A percentile compares a stretch with the other conserved stretches of the same genome.
These are phyloP conservation scores for Solanum hybrid DNA, from an alignment of 305 asterid species.

Conservation along the genomic window DNA sequence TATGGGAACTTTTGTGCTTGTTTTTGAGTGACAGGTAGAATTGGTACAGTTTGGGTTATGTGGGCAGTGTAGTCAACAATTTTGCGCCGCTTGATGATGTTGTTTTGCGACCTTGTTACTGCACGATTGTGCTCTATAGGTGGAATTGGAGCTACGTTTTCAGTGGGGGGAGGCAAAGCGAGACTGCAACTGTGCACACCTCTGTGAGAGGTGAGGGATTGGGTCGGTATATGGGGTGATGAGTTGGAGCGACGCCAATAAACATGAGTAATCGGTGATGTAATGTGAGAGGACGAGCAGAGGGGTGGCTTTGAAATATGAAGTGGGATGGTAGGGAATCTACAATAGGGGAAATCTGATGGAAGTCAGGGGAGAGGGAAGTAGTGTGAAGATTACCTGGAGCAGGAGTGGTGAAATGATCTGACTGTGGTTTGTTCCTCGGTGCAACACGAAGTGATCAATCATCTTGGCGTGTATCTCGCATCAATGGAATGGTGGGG, in stretches of 20 bases:
- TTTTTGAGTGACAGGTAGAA: neutral
- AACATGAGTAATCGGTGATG: too few species aligned
- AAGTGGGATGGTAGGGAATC: neutral
- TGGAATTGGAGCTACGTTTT: neutral
- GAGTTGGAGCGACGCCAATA: neutral
- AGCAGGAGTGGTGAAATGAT: neutral
- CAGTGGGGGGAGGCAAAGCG: too few species aligned
- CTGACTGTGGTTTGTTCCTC: neutral
- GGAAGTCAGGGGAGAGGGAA: neutral
- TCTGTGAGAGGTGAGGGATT: too few species aligned
- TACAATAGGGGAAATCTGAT: neutral
- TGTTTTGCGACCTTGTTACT: neutral
- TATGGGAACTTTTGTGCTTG: neutral
- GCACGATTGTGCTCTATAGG: neutral
- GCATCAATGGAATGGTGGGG: neutral
- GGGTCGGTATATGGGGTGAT: too few species aligned
- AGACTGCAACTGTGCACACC: too few species aligned
- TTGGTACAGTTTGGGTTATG: neutral
- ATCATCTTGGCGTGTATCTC: neutral
- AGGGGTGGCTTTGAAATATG: neutral
- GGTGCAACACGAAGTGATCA: neutral
- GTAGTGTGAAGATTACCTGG: neutral
- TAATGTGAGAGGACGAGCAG: neutral
- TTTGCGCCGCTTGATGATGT: neutral
- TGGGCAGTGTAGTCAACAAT: neutral